phyloP scores from a whole-genome alignment of 345 rosid species.

The Psidium guajava region DNA sequence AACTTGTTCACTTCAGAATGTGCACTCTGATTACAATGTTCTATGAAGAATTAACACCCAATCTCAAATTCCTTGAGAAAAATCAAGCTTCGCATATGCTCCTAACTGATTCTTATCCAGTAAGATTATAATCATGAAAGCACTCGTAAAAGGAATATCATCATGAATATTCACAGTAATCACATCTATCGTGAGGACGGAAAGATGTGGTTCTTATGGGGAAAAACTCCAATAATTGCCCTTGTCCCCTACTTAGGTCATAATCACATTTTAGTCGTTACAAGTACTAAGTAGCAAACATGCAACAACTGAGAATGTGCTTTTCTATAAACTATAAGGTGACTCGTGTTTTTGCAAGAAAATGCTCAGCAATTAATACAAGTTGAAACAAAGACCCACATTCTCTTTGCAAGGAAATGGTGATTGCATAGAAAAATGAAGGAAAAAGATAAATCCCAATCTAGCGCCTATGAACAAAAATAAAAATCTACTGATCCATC shows the following conservation, averaged over 20 bases:
- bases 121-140: background rate
- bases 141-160: background rate
- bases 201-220: background rate
- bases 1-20: background rate
- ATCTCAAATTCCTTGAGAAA: background rate
- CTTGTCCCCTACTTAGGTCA: background rate
- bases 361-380: background rate
- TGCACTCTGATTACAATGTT: background rate
- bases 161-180: background rate
- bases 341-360: background rate
- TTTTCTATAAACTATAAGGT: background rate
- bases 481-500: background rate
- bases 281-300: background rate
- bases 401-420: background rate
- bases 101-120: background rate
- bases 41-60: background rate
- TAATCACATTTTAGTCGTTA: background rate
- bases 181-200: background rate
- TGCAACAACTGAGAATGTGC: background rate
- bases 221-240: background rate
- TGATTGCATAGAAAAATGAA: background rate
- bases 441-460: background rate
- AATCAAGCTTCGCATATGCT: background rate
- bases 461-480: background rate
- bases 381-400: background rate